Percentiles rank a stretch among this genome's conserved stretches.
These are phyloP conservation scores for Polyporus tsugae DNA, from an alignment of 1,284 basidiomycete genomes.

Conservation along the genomic window DNA sequence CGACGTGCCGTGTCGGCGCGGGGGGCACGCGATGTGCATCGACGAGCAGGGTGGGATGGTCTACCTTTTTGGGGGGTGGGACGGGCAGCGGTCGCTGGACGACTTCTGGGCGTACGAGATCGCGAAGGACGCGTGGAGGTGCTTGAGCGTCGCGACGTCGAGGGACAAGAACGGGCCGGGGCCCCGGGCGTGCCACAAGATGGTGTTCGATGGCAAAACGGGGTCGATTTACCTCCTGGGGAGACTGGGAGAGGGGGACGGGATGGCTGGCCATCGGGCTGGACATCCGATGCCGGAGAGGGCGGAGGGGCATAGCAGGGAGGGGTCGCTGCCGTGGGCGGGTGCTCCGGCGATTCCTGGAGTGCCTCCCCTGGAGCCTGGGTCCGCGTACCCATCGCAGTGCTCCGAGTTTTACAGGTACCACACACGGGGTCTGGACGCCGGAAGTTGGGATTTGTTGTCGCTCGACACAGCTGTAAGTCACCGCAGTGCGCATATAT, in stretches of 20 bases:
- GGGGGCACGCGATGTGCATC: slow-evolving; percentile 87
- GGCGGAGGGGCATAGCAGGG: slow-evolving; percentile 10
- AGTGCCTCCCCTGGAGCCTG: not conserved
- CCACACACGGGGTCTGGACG: slow-evolving; percentile 64
- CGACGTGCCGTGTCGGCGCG: slow-evolving; percentile 68
- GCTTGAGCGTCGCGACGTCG: slow-evolving; percentile 65
- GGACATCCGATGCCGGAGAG: slow-evolving; percentile 7
- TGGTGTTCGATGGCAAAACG: slow-evolving; percentile 78
- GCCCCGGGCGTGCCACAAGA: slow-evolving; percentile 83
- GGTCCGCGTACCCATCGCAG: slow-evolving; percentile 37
- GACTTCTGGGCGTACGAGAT: slow-evolving; percentile 86
- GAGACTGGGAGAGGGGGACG: slow-evolving; percentile 58
- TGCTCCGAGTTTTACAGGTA: slow-evolving; percentile 78
- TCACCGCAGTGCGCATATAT: not conserved
- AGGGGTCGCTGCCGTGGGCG: slow-evolving; percentile 9
- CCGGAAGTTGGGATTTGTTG: slow-evolving; percentile 73
- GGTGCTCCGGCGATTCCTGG: not conserved
- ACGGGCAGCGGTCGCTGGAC: slow-evolving; percentile 75
- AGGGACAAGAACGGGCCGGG: slow-evolving; percentile 72
- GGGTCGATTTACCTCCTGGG: slow-evolving; percentile 80
- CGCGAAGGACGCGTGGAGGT: slow-evolving; percentile 67
- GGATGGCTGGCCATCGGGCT: slow-evolving; percentile 30
- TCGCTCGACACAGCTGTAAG: slow-evolving; percentile 70
- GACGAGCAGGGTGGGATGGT: slow-evolving; percentile 70
- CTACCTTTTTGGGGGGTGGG: slow-evolving; percentile 85